These are phyloP conservation scores for Cryphonectria japonica DNA, from an alignment of 2,329 filamentous ascomycete species.

Conservation along the genomic window DNA sequence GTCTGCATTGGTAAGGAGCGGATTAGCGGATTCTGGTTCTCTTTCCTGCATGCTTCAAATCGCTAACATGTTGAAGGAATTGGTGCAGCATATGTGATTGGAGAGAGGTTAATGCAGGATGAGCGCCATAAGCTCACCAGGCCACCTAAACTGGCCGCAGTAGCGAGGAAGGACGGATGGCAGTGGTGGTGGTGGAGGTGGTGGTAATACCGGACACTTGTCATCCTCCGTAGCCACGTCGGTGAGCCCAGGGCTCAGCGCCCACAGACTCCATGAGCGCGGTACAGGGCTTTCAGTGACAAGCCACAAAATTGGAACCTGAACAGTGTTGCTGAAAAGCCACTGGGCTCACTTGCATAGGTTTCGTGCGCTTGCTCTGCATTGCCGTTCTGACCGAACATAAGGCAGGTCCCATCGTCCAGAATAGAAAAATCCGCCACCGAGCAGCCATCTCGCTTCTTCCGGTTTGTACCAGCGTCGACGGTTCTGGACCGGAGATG, in stretches of 20 bases:
- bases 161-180: conserved; percentile 18
- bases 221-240: conserved; percentile 17
- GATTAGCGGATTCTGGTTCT: conserved; percentile 26
- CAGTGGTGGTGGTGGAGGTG: conserved; percentile 9
- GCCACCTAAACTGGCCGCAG: conserved; percentile 23
- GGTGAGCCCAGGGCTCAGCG: conserved; percentile 19
- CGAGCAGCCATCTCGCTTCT: conserved; percentile 12
- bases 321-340: background rate
- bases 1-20: conserved; percentile 51
- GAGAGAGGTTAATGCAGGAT: background rate
- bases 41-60: conserved; percentile 7
- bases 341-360: background rate
- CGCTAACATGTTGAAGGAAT: conserved; percentile 15
- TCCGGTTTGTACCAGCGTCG: background rate
- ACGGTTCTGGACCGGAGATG: conserved; percentile 15
- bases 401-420: background rate
- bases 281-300: background rate
- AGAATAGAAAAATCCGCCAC: conserved; percentile 18
- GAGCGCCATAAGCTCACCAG: conserved; percentile 12
- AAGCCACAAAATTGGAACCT: background rate
- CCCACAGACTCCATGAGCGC: conserved; percentile 13
- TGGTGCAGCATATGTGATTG: conserved; percentile 17
- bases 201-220: conserved; percentile 6
- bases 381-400: background rate
- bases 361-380: conserved; percentile 1